A percentile compares a stretch with the other conserved stretches of the same genome.
phyloP scores from a whole-genome alignment of 2,329 filamentous ascomycete species.

The Calonectria fujianensis region DNA sequence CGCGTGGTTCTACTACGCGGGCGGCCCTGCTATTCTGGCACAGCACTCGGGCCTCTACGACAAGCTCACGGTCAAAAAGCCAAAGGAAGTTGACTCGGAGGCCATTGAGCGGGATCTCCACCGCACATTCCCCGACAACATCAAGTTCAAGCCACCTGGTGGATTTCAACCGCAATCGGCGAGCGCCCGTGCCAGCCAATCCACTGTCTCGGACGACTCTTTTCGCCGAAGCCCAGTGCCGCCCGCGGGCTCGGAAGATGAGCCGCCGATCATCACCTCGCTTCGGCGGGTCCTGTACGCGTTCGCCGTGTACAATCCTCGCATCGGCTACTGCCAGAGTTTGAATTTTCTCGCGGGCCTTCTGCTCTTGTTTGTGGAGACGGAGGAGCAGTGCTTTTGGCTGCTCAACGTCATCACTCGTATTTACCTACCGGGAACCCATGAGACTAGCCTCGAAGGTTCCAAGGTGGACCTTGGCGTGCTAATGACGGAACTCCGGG shows the following conservation, averaged over 20 bases:
- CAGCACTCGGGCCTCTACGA: slow-evolving; percentile 87
- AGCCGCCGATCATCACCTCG: slow-evolving; percentile 87
- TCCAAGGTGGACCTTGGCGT: slow-evolving; percentile 96
- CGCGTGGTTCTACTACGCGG: slow-evolving; percentile 97
- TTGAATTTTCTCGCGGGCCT: slow-evolving; percentile 96
- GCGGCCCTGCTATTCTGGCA: slow-evolving; percentile 85
- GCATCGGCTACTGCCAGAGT: slow-evolving; percentile 96
- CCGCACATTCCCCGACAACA: slow-evolving; percentile 95
- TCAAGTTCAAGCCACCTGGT: slow-evolving; percentile 85
- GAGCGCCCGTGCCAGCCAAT: slow-evolving; percentile 60
- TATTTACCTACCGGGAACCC: slow-evolving; percentile 91
- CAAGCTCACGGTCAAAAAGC: slow-evolving; percentile 77
- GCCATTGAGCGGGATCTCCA: slow-evolving; percentile 96
- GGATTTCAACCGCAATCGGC: slow-evolving; percentile 57
- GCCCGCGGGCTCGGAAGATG: slow-evolving; percentile 65
- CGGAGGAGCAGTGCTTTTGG: slow-evolving; percentile 94
- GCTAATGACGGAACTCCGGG: slow-evolving; percentile 89
- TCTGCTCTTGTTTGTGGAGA: slow-evolving; percentile 88
- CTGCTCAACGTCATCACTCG: slow-evolving; percentile 94
- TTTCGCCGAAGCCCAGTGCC: slow-evolving; percentile 59
- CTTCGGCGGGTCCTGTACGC: slow-evolving; percentile 91
- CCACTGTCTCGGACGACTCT: slow-evolving; percentile 58
- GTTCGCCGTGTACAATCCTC: slow-evolving; percentile 92
- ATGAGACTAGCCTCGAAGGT: slow-evolving; percentile 91
- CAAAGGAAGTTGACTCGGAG: slow-evolving; percentile 85